Evolutionary conservation across 495 filamentous ascomycete species (phyloP).

Genomic region (Sphaerosporella brunnea): DNA sequence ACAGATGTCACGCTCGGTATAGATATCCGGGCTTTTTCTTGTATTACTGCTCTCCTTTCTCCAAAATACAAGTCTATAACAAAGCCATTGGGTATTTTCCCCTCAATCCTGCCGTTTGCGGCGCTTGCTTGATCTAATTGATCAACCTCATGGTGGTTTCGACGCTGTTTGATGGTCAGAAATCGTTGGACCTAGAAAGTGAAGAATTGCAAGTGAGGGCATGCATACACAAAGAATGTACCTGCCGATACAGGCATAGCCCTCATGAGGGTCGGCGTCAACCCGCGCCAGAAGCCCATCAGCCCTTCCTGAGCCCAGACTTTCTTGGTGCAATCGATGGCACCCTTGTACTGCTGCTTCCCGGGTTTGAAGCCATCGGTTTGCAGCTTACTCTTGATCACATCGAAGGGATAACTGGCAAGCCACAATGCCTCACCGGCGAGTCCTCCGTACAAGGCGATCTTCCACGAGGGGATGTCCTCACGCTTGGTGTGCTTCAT

Average conservation of each 20-base stretch:
- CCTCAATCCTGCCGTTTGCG: not conserved
- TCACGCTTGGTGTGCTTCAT: constrained; percentile 56
- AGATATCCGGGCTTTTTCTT: no score
- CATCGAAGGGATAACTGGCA: constrained; percentile 83
- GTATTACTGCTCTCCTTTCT: no score
- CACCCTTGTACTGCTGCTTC: constrained; percentile 51
- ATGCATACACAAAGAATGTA: constrained; percentile 62
- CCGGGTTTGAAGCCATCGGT: constrained; percentile 64
- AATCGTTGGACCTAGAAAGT: not conserved
- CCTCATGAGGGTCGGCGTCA: constrained; percentile 81
- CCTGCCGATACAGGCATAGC: constrained; percentile 96
- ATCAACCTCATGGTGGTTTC: constrained; percentile 25
- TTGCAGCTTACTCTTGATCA: constrained; percentile 99
- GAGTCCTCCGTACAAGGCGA: constrained; percentile 80
- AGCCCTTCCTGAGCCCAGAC: constrained; percentile 59
- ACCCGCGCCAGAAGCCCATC: constrained; percentile 87
- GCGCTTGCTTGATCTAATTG: constrained; percentile 13
- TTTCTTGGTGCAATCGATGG: constrained; percentile 81
- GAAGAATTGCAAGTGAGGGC: not conserved
- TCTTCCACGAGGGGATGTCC: constrained; percentile 63
- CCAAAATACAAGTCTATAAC: no score
- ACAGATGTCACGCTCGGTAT: no score
- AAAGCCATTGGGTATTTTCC: not conserved
- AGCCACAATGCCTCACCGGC: constrained; percentile 92
- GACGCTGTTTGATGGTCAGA: constrained; percentile 14